Conservation (phyloP, 2,329 filamentous ascomycete species). For the Colletotrichum karsti region DNA sequence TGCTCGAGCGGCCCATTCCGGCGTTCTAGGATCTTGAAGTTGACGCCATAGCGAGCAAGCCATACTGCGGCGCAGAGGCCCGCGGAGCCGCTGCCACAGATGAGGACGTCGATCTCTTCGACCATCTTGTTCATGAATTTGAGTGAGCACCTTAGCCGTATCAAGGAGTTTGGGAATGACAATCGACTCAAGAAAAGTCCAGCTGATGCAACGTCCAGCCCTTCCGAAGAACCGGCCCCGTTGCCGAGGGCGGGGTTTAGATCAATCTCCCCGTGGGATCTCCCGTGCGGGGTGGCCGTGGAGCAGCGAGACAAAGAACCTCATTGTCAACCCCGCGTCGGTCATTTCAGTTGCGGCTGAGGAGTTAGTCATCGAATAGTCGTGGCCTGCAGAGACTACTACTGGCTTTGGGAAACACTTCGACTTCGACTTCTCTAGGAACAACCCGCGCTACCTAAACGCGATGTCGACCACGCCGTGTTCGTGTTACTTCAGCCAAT, state of each 20-base stretch:
- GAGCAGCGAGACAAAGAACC: not conserved
- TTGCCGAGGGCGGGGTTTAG: not conserved
- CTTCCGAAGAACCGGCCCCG: not conserved
- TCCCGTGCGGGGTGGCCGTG: not conserved
- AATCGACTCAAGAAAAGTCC: not conserved
- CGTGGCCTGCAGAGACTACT: no score
- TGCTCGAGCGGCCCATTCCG: conserved; percentile 14
- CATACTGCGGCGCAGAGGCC: conserved; percentile 53
- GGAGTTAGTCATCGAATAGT: no score
- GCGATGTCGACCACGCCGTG: no score
- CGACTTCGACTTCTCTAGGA: no score
- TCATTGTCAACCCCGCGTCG: not conserved
- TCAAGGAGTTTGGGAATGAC: no score
- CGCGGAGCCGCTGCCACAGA: conserved; percentile 37
- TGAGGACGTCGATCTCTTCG: conserved; percentile 18
- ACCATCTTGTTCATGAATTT: conserved; percentile 11
- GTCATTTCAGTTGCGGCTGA: not conserved
- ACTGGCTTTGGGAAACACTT: no score
- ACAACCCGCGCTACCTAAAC: no score
- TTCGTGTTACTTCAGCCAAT: no score
- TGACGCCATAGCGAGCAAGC: conserved; percentile 49
- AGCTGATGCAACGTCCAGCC: not conserved
- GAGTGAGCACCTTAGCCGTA: no score
- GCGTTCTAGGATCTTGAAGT: conserved; percentile 49
- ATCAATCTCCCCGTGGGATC: not conserved